Evolutionary conservation across 2,329 filamentous ascomycete species (phyloP), one percentile per base, ranked within the genome.

Genomic region (Colletotrichum australisinense): DNA sequence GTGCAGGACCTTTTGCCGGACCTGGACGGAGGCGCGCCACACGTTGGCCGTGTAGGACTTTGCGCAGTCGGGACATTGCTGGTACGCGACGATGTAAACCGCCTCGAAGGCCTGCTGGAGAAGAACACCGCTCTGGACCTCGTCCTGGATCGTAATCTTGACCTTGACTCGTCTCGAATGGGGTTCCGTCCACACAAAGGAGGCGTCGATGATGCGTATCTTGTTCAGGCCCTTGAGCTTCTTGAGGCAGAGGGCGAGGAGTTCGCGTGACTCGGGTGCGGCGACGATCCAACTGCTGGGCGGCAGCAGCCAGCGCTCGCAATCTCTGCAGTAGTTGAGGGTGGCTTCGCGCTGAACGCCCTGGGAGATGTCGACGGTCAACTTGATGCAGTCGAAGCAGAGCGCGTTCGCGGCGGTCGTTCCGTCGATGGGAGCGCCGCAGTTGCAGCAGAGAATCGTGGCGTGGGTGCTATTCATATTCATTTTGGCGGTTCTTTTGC

Each of bases 21-120:
- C 95, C 86, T 99, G 97, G 8, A 98, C 95, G 73, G 91, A 92
- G 1, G 97, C 96, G 77, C 95, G 89, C 96, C 96, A 99, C 65
- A 95, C 95, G 85, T 98, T 97, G 80, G 95, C 94, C 26, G 97
- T 98, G 83, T 96, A 99, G 72, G 94, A 97, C 88, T 99, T 99
- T 76, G 92, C 91, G 84, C 95, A 98, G 77, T 99, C 97, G 1
- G 95, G 92, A 83, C 97, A 99, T 84, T 99, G 97, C 81, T 98
- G 95, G 79, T 93, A 93, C 71, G 94, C 93, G 74, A 98, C 93
- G 8, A 97, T 89, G 80, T 96, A 99, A 82, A 97, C 91, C 22
- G 98, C 95, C 85, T 98, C 96, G 81, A 99, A 98, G 63, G 92
- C 93, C 84, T 99, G 97, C 84, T 99, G 97, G 78, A 99, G 86